Percentiles rank a stretch among this genome's conserved stretches.
Evolutionary conservation across 1,284 basidiomycete genomes (phyloP).

Genomic region (Apiotrichum gamsii): DNA sequence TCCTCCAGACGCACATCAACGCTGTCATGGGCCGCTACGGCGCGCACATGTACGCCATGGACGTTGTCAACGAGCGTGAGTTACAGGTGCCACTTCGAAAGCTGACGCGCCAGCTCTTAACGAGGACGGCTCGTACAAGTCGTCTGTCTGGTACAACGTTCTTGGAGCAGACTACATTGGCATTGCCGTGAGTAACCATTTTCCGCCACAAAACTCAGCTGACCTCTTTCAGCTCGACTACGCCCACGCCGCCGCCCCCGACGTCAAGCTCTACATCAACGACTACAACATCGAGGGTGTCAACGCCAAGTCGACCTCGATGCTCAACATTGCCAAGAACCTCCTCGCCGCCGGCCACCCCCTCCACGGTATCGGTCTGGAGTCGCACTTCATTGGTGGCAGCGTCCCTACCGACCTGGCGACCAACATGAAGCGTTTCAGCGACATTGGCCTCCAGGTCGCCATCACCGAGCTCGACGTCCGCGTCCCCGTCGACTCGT

Average conservation of each 20-base stretch:
- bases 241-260: conserved; percentile 32
- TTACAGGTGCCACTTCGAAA: background rate
- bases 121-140: conserved; percentile 30
- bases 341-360: conserved; percentile 24
- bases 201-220: background rate
- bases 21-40: conserved; percentile 32
- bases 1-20: conserved; percentile 28
- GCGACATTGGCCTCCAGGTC: conserved; percentile 33
- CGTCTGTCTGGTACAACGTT: conserved; percentile 31
- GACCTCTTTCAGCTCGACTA: background rate
- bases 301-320: conserved; percentile 24
- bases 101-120: conserved; percentile 19
- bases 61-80: conserved; percentile 39
- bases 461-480: conserved; percentile 40
- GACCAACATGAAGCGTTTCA: conserved; percentile 29
- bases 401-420: conserved; percentile 21
- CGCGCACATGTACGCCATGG: conserved; percentile 28
- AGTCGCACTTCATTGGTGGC: conserved; percentile 35
- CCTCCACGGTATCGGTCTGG: conserved; percentile 32
- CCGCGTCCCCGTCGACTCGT: conserved; percentile 20
- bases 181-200: conserved; percentile 20
- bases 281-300: conserved; percentile 40
- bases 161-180: conserved; percentile 31
- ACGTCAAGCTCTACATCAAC: conserved; percentile 39
- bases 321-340: conserved; percentile 19